A percentile compares a stretch with the other conserved stretches of the same genome.
Conservation (phyloP, 208 protist species). For the Lotmaria passim region DNA sequence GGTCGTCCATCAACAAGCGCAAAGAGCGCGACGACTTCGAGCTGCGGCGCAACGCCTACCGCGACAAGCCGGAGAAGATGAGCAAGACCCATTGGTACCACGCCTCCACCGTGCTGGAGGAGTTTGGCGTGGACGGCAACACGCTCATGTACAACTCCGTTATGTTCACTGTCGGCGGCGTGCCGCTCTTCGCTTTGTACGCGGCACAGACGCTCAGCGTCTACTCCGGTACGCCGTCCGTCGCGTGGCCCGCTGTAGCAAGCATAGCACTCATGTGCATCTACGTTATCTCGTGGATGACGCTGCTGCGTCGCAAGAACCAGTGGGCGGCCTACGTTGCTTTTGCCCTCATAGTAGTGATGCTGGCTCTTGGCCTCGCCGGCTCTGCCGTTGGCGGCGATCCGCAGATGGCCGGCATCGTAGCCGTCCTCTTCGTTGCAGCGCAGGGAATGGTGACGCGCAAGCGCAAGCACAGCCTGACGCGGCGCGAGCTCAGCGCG, state of each 20-base stretch:
- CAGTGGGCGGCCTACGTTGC: conserved; percentile 75
- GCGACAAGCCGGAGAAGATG: conserved; percentile 45
- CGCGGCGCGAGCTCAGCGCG: conserved; percentile 50
- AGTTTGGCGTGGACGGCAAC: conserved; percentile 83
- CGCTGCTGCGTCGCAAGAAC: conserved; percentile 60
- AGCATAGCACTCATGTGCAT: conserved; percentile 64
- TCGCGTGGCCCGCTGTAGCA: conserved; percentile 67
- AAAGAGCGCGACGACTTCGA: conserved; percentile 68
- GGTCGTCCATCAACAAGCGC: conserved; percentile 43
- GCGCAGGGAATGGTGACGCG: conserved; percentile 78
- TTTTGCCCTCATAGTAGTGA: conserved; percentile 53
- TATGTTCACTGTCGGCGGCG: conserved; percentile 78
- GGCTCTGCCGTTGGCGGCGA: conserved; percentile 47
- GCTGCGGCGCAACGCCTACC: conserved; percentile 63
- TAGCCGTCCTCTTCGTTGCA: conserved; percentile 65
- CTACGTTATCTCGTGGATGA: conserved; percentile 77
- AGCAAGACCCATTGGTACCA: conserved; percentile 88
- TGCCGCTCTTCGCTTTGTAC: conserved; percentile 80
- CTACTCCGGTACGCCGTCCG: conserved; percentile 48
- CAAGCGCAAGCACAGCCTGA: conserved; percentile 75
- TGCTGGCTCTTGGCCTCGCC: conserved; percentile 61
- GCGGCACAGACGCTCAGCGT: conserved; percentile 63
- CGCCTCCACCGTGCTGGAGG: conserved; percentile 75
- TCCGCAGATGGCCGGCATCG: conserved; percentile 35
- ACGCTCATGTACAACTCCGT: conserved; percentile 76